Evolutionary conservation across 140 eudicot genomes (phyloP).

Genomic region (Senecio squalidus): DNA sequence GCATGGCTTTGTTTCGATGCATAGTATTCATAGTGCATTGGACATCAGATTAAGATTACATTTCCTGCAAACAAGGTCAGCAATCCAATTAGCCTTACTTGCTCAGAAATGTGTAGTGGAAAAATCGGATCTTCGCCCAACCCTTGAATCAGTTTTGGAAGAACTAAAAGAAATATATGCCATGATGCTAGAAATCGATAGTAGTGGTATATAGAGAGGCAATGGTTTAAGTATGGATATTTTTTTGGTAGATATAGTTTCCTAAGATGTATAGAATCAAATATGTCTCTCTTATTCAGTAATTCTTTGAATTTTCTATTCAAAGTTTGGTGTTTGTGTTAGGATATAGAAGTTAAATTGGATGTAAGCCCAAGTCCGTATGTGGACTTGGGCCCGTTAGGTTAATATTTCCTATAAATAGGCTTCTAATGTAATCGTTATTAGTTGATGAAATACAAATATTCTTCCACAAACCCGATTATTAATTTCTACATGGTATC

Average conservation of each 20-base stretch:
- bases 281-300: too few relatives aligned
- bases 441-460: too few relatives aligned
- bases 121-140: constrained; percentile 1
- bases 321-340: too few relatives aligned
- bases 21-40: constrained; percentile 2
- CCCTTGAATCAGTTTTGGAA: constrained; percentile 20
- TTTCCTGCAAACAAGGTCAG: neutral
- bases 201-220: constrained; percentile 14
- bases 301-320: neutral
- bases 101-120: constrained; percentile 27
- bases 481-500: too few relatives aligned
- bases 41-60: constrained; percentile 10
- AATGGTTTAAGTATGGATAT: neutral
- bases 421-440: too few relatives aligned
- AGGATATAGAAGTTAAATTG: too few relatives aligned
- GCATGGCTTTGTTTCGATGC: neutral
- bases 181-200: constrained; percentile 11
- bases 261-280: neutral
- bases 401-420: too few relatives aligned
- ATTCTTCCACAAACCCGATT: too few relatives aligned
- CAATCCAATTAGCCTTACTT: constrained; percentile 13
- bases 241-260: neutral
- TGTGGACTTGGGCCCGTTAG: too few relatives aligned
- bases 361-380: too few relatives aligned
- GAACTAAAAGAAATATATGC: constrained; percentile 8